Conservation (phyloP, 1,284 basidiomycete species). For the Rugosomyces carneus region DNA sequence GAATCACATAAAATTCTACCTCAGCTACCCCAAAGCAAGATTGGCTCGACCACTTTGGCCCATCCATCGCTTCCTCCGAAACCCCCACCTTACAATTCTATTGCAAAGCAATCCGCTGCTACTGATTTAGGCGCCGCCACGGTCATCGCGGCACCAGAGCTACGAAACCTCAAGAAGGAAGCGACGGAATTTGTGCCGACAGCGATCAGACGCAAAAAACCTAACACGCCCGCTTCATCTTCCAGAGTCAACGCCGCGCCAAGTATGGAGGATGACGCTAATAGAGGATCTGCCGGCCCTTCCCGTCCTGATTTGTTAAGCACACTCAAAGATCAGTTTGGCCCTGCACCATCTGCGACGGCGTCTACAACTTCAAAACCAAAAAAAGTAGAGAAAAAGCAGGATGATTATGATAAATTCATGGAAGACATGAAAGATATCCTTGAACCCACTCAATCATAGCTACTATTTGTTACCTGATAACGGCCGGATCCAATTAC, state of each 20-base stretch:
- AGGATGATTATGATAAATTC: slow-evolving; percentile 73
- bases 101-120: slow-evolving; percentile 29
- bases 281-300: slow-evolving; percentile 24
- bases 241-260: slow-evolving; percentile 59
- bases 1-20: neutral
- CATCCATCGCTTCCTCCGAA: slow-evolving; percentile 36
- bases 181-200: slow-evolving; percentile 83
- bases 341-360: slow-evolving; percentile 24
- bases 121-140: slow-evolving; percentile 47
- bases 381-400: slow-evolving; percentile 35
- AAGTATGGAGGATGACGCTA: slow-evolving; percentile 28
- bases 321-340: slow-evolving; percentile 54
- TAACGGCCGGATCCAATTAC: too few species aligned
- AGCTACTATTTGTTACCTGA: too few species aligned
- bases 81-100: slow-evolving; percentile 23
- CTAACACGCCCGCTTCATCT: slow-evolving; percentile 26
- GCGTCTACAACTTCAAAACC: slow-evolving; percentile 24
- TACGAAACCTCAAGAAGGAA: slow-evolving; percentile 90
- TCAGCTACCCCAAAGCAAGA: slow-evolving; percentile 60
- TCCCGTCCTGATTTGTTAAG: slow-evolving; percentile 61
- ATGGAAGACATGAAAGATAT: slow-evolving; percentile 70
- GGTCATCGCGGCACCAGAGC: slow-evolving; percentile 75
- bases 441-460: slow-evolving; percentile 21
- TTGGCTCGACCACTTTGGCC: slow-evolving; percentile 23
- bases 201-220: slow-evolving; percentile 60